Percentiles rank a stretch among this genome's conserved stretches.
These are phyloP conservation scores for Candida ovalis DNA, from an alignment of 805 yeast species.

Conservation along the genomic window DNA sequence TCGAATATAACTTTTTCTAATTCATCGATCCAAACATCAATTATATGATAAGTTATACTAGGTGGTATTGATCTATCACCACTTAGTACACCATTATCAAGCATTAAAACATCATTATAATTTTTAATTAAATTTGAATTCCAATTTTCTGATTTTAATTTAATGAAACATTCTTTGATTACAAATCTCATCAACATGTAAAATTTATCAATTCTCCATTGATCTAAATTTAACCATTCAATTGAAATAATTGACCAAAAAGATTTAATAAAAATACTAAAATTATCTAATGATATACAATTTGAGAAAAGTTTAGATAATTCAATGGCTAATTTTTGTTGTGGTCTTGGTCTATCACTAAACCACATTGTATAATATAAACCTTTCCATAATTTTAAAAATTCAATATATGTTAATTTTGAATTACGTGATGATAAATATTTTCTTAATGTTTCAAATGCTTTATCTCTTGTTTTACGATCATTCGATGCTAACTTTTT, in stretches of 20 bases:
- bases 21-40: conserved; percentile 84
- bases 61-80: conserved; percentile 59
- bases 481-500: conserved; percentile 83
- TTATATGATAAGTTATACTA: conserved; percentile 79
- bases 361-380: conserved; percentile 94
- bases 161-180: conserved; percentile 57
- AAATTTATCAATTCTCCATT: conserved; percentile 84
- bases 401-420: conserved; percentile 48
- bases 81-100: conserved; percentile 36
- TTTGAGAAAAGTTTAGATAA: conserved; percentile 55
- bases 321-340: conserved; percentile 74
- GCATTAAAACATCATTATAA: conserved; percentile 36
- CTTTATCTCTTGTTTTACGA: conserved; percentile 68
- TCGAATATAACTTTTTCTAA: conserved; percentile 61
- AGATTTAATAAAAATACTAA: conserved; percentile 55
- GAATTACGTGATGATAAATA: conserved; percentile 41
- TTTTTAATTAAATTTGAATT: conserved; percentile 39
- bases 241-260: conserved; percentile 76
- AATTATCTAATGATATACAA: conserved; percentile 39
- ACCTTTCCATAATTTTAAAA: conserved; percentile 94
- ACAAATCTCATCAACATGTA: conserved; percentile 77
- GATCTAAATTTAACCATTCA: conserved; percentile 85
- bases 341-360: conserved; percentile 89
- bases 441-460: conserved; percentile 59
- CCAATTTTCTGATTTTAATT: conserved; percentile 55